A percentile compares a stretch with the other conserved stretches of the same genome.
Evolutionary conservation across 176 grass and related monocot species (phyloP).

Genomic region (Aegilops speltoides): DNA sequence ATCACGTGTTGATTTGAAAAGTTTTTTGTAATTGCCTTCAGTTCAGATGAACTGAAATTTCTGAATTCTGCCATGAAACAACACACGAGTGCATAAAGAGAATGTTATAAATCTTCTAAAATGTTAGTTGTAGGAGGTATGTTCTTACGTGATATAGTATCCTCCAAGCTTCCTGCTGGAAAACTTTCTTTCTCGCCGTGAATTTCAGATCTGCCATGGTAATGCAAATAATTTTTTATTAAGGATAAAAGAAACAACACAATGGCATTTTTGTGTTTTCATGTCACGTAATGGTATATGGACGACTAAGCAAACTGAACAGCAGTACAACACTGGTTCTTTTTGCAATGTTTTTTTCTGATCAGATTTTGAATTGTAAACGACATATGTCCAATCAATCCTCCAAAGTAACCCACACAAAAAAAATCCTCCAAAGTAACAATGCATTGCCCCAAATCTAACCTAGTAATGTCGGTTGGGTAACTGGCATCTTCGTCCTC

Average conservation of each 20-base stretch:
- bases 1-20: background rate
- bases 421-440: no score
- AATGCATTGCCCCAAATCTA: no score
- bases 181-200: background rate
- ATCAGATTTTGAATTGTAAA: background rate
- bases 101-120: background rate
- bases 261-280: background rate
- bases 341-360: background rate
- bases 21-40: background rate
- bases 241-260: background rate
- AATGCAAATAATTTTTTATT: background rate
- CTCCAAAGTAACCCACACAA: no score
- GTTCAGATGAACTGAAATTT: background rate
- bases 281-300: background rate
- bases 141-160: background rate
- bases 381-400: background rate
- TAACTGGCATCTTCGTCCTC: no score
- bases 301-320: background rate
- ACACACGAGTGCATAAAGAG: background rate
- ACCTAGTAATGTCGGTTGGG: no score
- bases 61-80: background rate
- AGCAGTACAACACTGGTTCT: background rate
- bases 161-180: background rate
- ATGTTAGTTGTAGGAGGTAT: background rate
- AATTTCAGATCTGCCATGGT: background rate